A percentile compares a stretch with the other conserved stretches of the same genome.
phyloP scores from a whole-genome alignment of 768 basidiomycete species.

The Rhodotorula kratochvilovae region DNA sequence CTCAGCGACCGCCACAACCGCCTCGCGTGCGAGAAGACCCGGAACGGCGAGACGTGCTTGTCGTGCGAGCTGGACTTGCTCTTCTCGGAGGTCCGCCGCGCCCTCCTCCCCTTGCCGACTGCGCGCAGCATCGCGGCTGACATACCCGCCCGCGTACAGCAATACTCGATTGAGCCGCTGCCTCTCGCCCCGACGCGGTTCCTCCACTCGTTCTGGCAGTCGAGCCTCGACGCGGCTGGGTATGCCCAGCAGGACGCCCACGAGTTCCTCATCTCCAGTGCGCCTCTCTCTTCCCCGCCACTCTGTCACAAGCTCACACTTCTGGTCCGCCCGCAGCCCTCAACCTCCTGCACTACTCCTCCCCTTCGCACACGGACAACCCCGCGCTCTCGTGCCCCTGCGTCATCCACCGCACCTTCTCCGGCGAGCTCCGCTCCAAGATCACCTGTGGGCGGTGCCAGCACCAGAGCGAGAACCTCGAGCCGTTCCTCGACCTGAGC shows the following conservation, averaged over 20 bases:
- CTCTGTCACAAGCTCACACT: neutral
- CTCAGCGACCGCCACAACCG: conserved; percentile 83
- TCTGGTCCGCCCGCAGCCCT: conserved; percentile 51
- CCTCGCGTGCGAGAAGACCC: conserved; percentile 53
- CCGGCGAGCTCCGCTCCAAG: conserved; percentile 78
- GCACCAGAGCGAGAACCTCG: conserved; percentile 69
- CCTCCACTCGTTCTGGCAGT: conserved; percentile 75
- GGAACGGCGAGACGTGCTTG: conserved; percentile 35
- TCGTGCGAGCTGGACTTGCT: conserved; percentile 47
- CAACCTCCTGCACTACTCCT: conserved; percentile 79
- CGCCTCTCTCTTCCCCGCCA: neutral
- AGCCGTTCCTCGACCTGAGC: conserved; percentile 86
- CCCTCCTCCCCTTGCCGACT: neutral
- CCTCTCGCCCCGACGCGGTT: conserved; percentile 79
- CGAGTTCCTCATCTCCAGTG: conserved; percentile 68
- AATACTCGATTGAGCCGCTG: conserved; percentile 45
- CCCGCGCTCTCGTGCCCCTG: conserved; percentile 66
- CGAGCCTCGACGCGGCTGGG: conserved; percentile 69
- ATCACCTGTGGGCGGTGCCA: conserved; percentile 82
- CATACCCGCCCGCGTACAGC: neutral
- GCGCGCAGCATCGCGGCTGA: neutral
- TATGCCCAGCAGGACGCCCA: conserved; percentile 94
- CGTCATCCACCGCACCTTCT: conserved; percentile 83
- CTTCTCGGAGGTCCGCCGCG: conserved; percentile 60
- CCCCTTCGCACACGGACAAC: conserved; percentile 63